These are phyloP conservation scores for Trapa bicornis DNA, from an alignment of 345 rosid species.

Conservation along the genomic window DNA sequence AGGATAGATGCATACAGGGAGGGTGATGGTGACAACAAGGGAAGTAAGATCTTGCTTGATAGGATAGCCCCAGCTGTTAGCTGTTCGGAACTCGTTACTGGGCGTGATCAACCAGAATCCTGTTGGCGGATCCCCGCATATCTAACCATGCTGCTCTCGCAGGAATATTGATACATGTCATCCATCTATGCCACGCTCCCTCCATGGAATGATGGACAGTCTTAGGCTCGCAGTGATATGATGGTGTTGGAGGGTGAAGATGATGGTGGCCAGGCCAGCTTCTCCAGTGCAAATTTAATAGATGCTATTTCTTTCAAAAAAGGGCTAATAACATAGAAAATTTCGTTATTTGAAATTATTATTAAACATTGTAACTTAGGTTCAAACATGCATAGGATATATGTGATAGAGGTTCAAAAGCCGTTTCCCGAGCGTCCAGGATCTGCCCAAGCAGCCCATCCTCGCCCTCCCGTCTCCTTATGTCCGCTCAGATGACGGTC, in stretches of 20 bases:
- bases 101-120: conserved; percentile 96
- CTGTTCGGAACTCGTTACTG: conserved; percentile 44
- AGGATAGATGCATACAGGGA: conserved; percentile 31
- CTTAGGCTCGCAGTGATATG: not conserved
- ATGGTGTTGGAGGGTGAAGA: not conserved
- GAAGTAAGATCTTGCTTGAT: conserved; percentile 77
- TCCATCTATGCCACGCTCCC: conserved; percentile 51
- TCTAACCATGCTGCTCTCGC: conserved; percentile 73
- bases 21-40: conserved; percentile 60
- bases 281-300: too few species aligned
- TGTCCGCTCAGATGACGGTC: conserved; percentile 11
- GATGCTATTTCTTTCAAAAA: too few species aligned
- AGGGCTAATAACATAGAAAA: too few species aligned
- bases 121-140: conserved; percentile 27
- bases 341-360: too few species aligned
- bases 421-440: conserved; percentile 34
- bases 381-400: too few species aligned
- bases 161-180: conserved; percentile 74
- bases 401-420: too few species aligned
- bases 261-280: not conserved
- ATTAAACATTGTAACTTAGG: too few species aligned
- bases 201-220: not conserved
- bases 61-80: conserved; percentile 59
- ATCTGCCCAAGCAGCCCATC: conserved; percentile 22
- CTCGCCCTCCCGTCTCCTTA: conserved; percentile 32